Evolutionary conservation across 495 filamentous ascomycete species (phyloP).

Genomic region (Xylaria flabelliformis): DNA sequence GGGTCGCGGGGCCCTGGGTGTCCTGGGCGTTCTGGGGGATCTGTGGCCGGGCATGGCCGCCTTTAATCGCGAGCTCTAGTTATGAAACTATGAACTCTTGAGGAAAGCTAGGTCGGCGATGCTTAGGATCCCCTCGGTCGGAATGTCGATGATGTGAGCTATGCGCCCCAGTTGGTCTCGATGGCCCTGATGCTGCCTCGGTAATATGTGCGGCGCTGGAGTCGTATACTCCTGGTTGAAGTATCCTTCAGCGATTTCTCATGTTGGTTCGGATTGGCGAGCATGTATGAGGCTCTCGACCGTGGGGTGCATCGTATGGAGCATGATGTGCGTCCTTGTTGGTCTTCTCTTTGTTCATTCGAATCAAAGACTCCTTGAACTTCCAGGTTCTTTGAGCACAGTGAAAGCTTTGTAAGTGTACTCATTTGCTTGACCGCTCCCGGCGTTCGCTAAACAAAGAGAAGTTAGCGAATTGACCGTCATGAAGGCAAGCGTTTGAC

Average conservation of each 20-base stretch:
- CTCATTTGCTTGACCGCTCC: not conserved
- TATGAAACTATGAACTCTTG: not conserved
- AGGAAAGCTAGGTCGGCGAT: not conserved
- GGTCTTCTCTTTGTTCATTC: constrained; percentile 6
- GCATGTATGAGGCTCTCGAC: not conserved
- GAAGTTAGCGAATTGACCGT: not conserved
- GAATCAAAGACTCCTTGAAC: not conserved
- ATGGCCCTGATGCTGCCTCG: not conserved
- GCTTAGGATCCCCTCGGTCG: not conserved
- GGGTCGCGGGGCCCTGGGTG: not conserved
- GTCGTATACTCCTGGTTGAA: not conserved
- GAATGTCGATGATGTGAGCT: not conserved
- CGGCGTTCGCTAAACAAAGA: constrained; percentile 18
- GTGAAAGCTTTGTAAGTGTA: not conserved
- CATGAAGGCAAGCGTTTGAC: not conserved
- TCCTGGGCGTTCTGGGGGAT: not conserved
- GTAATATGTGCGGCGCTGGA: not conserved
- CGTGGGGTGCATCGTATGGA: not conserved
- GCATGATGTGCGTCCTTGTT: constrained; percentile 7
- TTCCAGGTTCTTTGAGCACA: not conserved
- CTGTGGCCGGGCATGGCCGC: not conserved
- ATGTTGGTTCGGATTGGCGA: not conserved
- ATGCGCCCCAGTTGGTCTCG: not conserved
- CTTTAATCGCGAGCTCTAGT: not conserved
- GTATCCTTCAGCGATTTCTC: not conserved